These are phyloP conservation scores for Penicillium crystallinum DNA, from an alignment of 495 filamentous ascomycete genomes.

Conservation along the genomic window DNA sequence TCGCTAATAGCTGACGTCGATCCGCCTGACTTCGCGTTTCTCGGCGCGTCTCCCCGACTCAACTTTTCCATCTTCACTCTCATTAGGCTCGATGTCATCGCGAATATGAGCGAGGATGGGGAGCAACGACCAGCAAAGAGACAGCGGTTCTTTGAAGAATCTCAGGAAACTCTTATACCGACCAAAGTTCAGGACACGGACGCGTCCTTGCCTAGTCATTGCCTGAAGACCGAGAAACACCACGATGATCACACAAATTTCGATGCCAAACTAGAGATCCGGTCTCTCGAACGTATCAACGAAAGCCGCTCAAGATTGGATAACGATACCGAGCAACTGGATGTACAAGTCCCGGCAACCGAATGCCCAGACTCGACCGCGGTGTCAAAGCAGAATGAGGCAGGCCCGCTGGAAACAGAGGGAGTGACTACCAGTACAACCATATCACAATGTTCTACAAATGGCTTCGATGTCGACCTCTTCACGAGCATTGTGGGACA, in stretches of 20 bases:
- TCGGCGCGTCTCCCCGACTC: slow-evolving; percentile 36
- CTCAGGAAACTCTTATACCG: slow-evolving; percentile 6
- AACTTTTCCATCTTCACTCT: background rate
- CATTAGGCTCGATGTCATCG: slow-evolving; percentile 5
- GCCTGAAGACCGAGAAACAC: background rate
- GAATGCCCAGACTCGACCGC: background rate
- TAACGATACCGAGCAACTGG: background rate
- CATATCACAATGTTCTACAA: background rate
- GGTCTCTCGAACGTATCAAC: background rate
- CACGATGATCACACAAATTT: background rate
- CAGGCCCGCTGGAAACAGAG: background rate
- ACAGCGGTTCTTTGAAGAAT: slow-evolving; percentile 72
- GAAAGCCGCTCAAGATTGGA: background rate
- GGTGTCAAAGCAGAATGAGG: background rate
- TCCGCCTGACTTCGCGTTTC: slow-evolving; percentile 27
- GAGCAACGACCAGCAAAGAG: slow-evolving; percentile 65
- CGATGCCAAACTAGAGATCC: background rate
- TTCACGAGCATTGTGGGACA: slow-evolving; percentile 70
- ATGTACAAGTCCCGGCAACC: background rate
- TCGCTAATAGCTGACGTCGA: slow-evolving; percentile 30
- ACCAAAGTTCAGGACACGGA: slow-evolving; percentile 7
- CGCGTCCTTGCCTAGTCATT: slow-evolving; percentile 19
- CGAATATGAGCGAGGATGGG: slow-evolving; percentile 23
- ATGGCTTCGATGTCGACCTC: slow-evolving; percentile 59
- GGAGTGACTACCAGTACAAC: background rate